These are phyloP conservation scores for Epichloe gansuensis DNA, from an alignment of 2,329 filamentous ascomycete species.

Conservation along the genomic window DNA sequence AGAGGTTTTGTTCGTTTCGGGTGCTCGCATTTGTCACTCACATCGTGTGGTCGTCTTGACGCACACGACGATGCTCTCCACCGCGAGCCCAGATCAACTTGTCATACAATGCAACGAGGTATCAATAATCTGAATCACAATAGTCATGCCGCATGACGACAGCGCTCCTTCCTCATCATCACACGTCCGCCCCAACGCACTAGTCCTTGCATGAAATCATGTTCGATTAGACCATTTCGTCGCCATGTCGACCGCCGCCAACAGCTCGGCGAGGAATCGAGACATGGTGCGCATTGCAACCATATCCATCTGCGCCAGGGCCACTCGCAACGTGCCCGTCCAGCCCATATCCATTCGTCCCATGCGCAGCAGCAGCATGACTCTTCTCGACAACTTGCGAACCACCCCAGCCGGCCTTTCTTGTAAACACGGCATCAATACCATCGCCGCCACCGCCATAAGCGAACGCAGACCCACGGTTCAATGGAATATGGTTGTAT, in stretches of 20 bases:
- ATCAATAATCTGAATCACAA: too few species aligned
- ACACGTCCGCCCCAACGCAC: not conserved
- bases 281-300: not conserved
- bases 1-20: too few species aligned
- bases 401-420: conserved; percentile 2
- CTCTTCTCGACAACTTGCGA: conserved; percentile 2
- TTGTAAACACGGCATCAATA: conserved; percentile 5
- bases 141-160: too few species aligned
- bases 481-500: conserved; percentile 52
- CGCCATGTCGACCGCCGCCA: not conserved
- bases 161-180: too few species aligned
- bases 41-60: too few species aligned
- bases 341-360: not conserved
- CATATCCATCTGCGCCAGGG: not conserved
- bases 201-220: too few species aligned
- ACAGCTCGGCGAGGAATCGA: not conserved
- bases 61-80: too few species aligned
- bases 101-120: too few species aligned
- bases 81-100: too few species aligned
- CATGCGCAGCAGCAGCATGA: not conserved
- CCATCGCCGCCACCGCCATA: conserved; percentile 3
- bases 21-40: too few species aligned
- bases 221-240: conserved; percentile 1
- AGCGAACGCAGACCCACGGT: conserved; percentile 28
- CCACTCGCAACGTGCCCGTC: not conserved